These are phyloP conservation scores for Vicia faba DNA, from an alignment of 306 rosid genomes.

Conservation along the genomic window DNA sequence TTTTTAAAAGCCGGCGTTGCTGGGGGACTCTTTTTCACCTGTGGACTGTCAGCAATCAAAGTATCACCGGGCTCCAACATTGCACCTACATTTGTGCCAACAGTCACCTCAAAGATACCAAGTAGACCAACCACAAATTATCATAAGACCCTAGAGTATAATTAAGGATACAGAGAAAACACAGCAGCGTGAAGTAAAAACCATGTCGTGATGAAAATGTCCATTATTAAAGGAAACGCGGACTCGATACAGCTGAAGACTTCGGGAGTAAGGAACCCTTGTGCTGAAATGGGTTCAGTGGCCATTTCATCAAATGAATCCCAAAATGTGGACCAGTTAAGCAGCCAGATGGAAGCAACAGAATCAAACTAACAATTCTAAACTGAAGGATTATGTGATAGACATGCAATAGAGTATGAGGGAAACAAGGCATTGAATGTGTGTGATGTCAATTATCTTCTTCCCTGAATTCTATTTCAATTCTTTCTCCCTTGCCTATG, in stretches of 20 bases:
- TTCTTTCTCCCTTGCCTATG: neutral
- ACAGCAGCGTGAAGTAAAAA: slow-evolving; percentile 21
- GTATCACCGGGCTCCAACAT: slow-evolving; percentile 46
- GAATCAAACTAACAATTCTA: neutral
- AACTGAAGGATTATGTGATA: neutral
- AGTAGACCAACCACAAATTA: slow-evolving; percentile 33
- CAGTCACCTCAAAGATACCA: slow-evolving; percentile 24
- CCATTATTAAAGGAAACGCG: slow-evolving; percentile 3
- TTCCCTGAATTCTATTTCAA: neutral
- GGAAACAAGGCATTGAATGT: neutral
- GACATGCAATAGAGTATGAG: neutral
- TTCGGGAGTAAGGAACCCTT: neutral
- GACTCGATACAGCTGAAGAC: neutral
- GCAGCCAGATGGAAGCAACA: neutral
- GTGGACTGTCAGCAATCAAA: slow-evolving; percentile 44
- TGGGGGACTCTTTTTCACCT: slow-evolving; percentile 61
- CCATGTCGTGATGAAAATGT: slow-evolving; percentile 26
- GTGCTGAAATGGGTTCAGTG: neutral
- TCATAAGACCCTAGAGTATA: slow-evolving; percentile 12
- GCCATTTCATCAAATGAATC: neutral
- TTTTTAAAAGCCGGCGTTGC: slow-evolving; percentile 76
- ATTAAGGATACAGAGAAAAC: slow-evolving; percentile 29
- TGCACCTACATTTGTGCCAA: slow-evolving; percentile 46
- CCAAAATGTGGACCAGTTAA: neutral
- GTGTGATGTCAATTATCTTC: neutral